phyloP scores from a whole-genome alignment of 371 early-diverging fungal species.

The Circinella minor region DNA sequence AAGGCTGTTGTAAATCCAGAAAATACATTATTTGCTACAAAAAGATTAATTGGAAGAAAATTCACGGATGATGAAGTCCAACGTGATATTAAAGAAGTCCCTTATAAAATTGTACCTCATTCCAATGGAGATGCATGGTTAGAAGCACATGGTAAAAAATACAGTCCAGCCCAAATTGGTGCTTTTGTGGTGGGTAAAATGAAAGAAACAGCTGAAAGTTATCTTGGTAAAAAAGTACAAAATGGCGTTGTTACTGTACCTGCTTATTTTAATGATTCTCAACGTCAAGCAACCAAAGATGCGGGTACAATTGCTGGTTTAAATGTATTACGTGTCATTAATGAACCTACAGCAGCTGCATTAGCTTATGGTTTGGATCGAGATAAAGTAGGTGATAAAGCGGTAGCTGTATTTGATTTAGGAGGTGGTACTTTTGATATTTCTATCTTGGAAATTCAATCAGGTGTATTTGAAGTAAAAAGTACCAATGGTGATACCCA shows the following conservation, averaged over 20 bases:
- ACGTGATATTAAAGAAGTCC: conserved; percentile 83
- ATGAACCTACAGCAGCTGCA: conserved; percentile 99
- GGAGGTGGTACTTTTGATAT: conserved; percentile 99
- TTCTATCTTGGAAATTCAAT: conserved; percentile 92
- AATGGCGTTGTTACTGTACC: conserved; percentile 87
- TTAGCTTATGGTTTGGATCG: conserved; percentile 93
- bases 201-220: conserved; percentile 93
- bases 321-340: conserved; percentile 94
- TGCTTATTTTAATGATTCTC: conserved; percentile 87
- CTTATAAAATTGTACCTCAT: conserved; percentile 90
- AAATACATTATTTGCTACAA: conserved; percentile 93
- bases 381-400: conserved; percentile 74
- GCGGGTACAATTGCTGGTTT: conserved; percentile 96
- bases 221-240: conserved; percentile 79
- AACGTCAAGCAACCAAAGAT: conserved; percentile 98
- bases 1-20: conserved; percentile 91
- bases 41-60: conserved; percentile 95
- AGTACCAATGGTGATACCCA: conserved; percentile 94
- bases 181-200: conserved; percentile 95
- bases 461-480: conserved; percentile 96
- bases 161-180: conserved; percentile 96
- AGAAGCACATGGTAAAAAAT: conserved; percentile 87
- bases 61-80: conserved; percentile 87
- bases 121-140: conserved; percentile 97
- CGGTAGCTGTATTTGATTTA: conserved; percentile 96